A percentile compares a stretch with the other conserved stretches of the same genome.
Evolutionary conservation across 352 stramenopile genomes (phyloP).

Genomic region (Globisporangium sylvaticum): DNA sequence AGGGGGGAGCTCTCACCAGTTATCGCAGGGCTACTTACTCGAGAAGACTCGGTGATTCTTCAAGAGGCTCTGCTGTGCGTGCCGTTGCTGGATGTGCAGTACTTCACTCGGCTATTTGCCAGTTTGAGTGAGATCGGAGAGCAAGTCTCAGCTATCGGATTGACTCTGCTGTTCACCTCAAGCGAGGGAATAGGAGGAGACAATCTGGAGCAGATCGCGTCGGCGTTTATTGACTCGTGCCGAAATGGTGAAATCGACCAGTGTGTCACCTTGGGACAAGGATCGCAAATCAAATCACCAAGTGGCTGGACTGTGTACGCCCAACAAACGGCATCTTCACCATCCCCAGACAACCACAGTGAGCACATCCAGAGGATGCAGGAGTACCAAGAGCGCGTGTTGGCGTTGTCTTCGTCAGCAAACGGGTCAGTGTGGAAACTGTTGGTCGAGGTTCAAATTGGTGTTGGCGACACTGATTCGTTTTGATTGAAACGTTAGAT

Average conservation of each 20-base stretch:
- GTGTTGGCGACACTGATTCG: background rate
- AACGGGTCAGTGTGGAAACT: slow-evolving; percentile 21
- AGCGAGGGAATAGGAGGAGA: background rate
- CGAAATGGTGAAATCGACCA: slow-evolving; percentile 4
- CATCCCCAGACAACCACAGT: background rate
- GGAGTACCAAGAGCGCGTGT: slow-evolving; percentile 23
- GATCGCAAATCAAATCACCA: background rate
- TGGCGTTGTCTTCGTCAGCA: slow-evolving; percentile 31
- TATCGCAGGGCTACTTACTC: slow-evolving; percentile 17
- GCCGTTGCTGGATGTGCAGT: slow-evolving; percentile 6
- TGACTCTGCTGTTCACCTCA: slow-evolving; percentile 23
- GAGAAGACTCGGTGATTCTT: background rate
- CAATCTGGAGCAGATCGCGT: slow-evolving; percentile 18
- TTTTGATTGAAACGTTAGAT: background rate
- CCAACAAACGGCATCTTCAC: background rate
- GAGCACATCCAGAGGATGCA: slow-evolving; percentile 5
- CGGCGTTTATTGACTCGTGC: slow-evolving; percentile 30
- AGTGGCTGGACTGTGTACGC: background rate
- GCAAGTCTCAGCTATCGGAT: background rate
- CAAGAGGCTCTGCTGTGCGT: slow-evolving; percentile 9
- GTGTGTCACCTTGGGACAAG: background rate
- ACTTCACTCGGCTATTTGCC: slow-evolving; percentile 6
- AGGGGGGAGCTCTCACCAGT: slow-evolving; percentile 26
- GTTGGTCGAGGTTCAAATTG: background rate
- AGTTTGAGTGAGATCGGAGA: background rate